Percentiles rank a stretch among this genome's conserved stretches.
Conservation (phyloP, 2,329 filamentous ascomycete species). For the Epichloe elymi region DNA sequence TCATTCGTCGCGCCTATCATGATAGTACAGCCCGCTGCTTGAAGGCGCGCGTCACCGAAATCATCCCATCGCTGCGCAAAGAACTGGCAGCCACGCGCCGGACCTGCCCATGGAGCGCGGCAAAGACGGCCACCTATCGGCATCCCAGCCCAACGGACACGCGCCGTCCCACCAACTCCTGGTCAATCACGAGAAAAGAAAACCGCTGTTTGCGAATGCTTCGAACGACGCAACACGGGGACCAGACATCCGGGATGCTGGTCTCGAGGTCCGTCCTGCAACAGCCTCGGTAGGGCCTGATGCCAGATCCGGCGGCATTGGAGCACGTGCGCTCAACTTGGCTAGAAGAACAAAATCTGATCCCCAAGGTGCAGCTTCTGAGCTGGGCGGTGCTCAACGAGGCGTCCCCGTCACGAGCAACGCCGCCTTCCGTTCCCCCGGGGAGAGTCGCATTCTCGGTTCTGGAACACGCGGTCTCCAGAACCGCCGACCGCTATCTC, state of each 20-base stretch:
- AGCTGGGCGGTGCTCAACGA: slow-evolving; percentile 5
- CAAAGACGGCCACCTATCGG: background rate
- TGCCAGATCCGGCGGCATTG: slow-evolving; percentile 1
- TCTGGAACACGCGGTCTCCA: slow-evolving; percentile 15
- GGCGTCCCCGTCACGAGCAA: slow-evolving; percentile 6
- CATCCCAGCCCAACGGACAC: background rate
- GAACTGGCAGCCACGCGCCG: background rate
- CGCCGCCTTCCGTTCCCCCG: slow-evolving; percentile 14
- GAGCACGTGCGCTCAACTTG: background rate
- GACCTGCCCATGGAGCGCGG: slow-evolving; percentile 4
- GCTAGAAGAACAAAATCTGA: slow-evolving; percentile 16
- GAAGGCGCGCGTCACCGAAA: slow-evolving; percentile 3
- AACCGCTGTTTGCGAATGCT: slow-evolving; percentile 24
- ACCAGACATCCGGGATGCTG: slow-evolving; percentile 7
- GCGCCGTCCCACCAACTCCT: slow-evolving; percentile 15
- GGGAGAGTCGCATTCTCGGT: slow-evolving; percentile 22
- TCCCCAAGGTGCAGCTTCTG: slow-evolving; percentile 6
- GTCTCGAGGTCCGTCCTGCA: background rate
- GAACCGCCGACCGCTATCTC: slow-evolving; percentile 22
- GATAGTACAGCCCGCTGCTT: slow-evolving; percentile 1
- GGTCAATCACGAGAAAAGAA: slow-evolving; percentile 28
- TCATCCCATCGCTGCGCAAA: background rate
- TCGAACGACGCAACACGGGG: slow-evolving; percentile 12
- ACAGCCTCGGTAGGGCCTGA: slow-evolving; percentile 3
- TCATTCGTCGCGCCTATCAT: slow-evolving; percentile 1